Base-by-base conservation (phyloP, 1,284 basidiomycete genomes). In the Trametes hirsuta region DNA sequence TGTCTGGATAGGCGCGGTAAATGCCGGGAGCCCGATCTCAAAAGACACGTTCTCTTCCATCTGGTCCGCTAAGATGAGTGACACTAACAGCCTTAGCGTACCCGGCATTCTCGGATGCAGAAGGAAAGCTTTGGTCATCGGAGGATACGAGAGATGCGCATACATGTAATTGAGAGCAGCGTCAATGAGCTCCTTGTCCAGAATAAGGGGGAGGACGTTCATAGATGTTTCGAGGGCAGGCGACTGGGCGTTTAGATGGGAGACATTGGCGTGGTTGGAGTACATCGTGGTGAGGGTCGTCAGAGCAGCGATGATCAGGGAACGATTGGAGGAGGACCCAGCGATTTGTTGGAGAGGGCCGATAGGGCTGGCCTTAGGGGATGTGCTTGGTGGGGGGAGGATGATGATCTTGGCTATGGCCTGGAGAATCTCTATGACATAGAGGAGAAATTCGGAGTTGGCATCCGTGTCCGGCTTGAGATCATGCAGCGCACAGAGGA, bases 121-220 rank as follows among this genome's bases (percentile, higher is more conserved):
- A 39, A 93, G 74, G 69, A 95, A 91, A 3, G 85, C 83, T 66
- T 88, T 88, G n/a, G 89, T 85, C 83, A 91, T 88, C 1, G 85
- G 76, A 11, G 88, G 83, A 68, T 90, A 80, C 6, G 89, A 88
- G 18, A 94, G 77, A 72, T 94, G 89, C 10, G 84, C 78, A 70
- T 93, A 92, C 10, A 95, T 72, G 68, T 88, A 93, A 71, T 91
- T 91, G 55, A 94, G 71, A 49, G 83, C 84, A 3, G 85, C 84
- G 51, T 90, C 87, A 3, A 88, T 77, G 22, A 94, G 78, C 12
- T 80, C 78, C 64, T 84, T 84, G 75, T 94, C 93, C 45, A 78
- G 68, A 68, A 92, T 81, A 0, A 93, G 79, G n/a, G 92, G 88
- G 8, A 94, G 81, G 66, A 88, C 89, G 66, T 84, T 82, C 61